These are phyloP conservation scores for Solanum virginianum DNA, from an alignment of 257 asterid genomes.

Conservation along the genomic window DNA sequence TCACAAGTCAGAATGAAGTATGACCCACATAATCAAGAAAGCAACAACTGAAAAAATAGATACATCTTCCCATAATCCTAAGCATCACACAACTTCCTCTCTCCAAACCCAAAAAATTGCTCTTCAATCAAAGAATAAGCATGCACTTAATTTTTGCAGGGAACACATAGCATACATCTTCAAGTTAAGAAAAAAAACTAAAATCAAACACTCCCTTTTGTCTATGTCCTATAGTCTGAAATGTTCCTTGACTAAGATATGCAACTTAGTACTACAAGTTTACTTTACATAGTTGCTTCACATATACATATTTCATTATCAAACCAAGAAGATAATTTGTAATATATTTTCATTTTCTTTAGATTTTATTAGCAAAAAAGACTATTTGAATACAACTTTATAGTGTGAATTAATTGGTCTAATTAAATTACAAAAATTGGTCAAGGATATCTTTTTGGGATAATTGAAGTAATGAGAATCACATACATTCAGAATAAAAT, in stretches of 20 bases:
- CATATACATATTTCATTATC: background rate
- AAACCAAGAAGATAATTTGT: background rate
- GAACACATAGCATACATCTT: background rate
- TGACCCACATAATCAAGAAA: background rate
- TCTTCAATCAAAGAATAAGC: background rate
- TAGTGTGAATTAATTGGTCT: too few relatives aligned
- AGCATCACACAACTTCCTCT: background rate
- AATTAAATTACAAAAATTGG: too few relatives aligned
- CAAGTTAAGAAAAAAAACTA: background rate
- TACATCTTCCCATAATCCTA: background rate
- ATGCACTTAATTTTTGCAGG: background rate
- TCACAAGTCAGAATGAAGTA: background rate
- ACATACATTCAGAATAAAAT: background rate
- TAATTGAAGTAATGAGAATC: background rate
- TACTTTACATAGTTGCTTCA: background rate
- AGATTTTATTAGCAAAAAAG: background rate
- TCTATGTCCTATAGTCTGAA: background rate
- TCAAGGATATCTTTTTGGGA: too few relatives aligned
- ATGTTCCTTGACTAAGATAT: background rate
- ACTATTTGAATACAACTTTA: too few relatives aligned
- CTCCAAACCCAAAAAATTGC: background rate
- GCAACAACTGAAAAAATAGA: background rate
- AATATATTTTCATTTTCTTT: too few relatives aligned
- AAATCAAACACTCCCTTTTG: too few relatives aligned
- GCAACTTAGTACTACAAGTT: background rate